Base-by-base conservation (phyloP, 2,329 filamentous ascomycete species). In the Pseudopithomyces maydicus region DNA sequence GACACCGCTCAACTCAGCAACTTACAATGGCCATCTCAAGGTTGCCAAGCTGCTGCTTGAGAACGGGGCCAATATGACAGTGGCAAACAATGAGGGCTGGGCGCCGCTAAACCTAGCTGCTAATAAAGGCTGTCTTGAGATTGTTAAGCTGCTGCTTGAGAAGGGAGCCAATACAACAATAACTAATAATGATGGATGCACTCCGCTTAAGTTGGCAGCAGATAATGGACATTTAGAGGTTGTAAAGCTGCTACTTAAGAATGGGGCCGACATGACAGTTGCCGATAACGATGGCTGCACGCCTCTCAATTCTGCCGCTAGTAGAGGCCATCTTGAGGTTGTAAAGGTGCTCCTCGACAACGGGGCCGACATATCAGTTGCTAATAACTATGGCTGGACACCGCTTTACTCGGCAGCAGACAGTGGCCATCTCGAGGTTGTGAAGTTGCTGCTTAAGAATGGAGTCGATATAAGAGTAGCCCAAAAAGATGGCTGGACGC, bases 1-100 rank as follows among this genome's bases (percentile, higher is more conserved):
- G 55, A 48, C 46, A 10, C 23, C 52, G 17, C 32, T 55, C 22
- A 8, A 50, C 8, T 26, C 19, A 17, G 49, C 49, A n/a, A 7
- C 49, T 12, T 10, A 17, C 43, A 63, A 20, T 51, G 56, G 42
- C 62, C 56, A 43, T 2, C 20, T 0, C 53, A 55, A 6, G 15
- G 32, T 29, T 58, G 62, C 51, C 32, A 64, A 36, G 42, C 52
- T 15, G 54, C n/a, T 29, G 55, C 29, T 43, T 61, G 5, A 56
- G 62, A 7, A 54, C 56, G 49, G 12, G 59, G 41, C 41, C 23
- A 23, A 60, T 5, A 88, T 86, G 20, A 88, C 54, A 14, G 15
- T 23, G 19, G 15, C 35, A 6, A 5, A 20, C 35, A 6, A 5
- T 14, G n/a, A 38, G 35, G 22, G 55, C 50, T 47, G 52, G 52